Evolutionary conservation across 495 filamentous ascomycete species (phyloP).

Genomic region (Penicillium paxilli): DNA sequence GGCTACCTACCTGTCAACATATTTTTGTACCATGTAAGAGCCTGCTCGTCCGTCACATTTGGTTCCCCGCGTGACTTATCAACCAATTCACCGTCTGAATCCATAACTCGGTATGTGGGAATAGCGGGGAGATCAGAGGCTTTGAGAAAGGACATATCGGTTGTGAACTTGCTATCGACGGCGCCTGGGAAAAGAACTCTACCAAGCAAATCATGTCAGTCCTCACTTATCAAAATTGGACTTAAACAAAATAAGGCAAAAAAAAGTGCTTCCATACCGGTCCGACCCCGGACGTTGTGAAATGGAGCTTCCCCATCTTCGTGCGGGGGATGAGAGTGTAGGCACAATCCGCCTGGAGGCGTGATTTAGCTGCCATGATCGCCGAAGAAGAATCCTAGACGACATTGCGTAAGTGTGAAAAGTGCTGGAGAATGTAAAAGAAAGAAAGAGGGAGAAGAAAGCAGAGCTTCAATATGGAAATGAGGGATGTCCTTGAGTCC

Average conservation of each 20-base stretch:
- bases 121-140: slow-evolving; percentile 67
- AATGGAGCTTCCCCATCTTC: slow-evolving; percentile 57
- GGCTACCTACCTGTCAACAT: slow-evolving; percentile 58
- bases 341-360: neutral
- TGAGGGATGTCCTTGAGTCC: neutral
- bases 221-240: too few species aligned
- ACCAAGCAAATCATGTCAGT: too few species aligned
- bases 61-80: slow-evolving; percentile 62
- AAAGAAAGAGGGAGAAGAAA: neutral
- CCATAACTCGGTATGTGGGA: slow-evolving; percentile 83
- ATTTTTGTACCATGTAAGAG: slow-evolving; percentile 64
- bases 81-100: slow-evolving; percentile 77
- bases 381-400: slow-evolving; percentile 17
- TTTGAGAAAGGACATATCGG: slow-evolving; percentile 69
- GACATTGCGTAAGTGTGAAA: slow-evolving; percentile 23
- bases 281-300: slow-evolving; percentile 73
- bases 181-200: slow-evolving; percentile 94
- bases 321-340: slow-evolving; percentile 7
- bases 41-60: slow-evolving; percentile 67
- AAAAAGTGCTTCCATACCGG: slow-evolving; percentile 36
- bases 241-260: neutral
- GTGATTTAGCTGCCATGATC: slow-evolving; percentile 1
- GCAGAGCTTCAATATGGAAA: neutral
- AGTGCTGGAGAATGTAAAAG: neutral
- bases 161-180: slow-evolving; percentile 88